Percentiles rank a stretch among this genome's conserved stretches.
Conservation (phyloP, 2,329 filamentous ascomycete species). For the Berkeleyomyces basicola region DNA sequence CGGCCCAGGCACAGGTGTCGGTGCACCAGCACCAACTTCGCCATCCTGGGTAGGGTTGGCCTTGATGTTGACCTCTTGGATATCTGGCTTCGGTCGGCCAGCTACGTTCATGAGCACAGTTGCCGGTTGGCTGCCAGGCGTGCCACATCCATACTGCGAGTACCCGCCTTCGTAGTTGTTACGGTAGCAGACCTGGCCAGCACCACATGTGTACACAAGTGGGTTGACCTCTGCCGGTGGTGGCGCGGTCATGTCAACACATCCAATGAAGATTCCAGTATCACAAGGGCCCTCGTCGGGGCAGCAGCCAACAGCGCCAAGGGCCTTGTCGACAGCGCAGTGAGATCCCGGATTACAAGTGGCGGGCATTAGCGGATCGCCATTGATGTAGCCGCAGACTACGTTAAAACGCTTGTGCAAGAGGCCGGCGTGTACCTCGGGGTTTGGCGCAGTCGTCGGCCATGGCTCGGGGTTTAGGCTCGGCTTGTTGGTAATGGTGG, state of each 20-base stretch:
- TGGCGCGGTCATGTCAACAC: slow-evolving; percentile 35
- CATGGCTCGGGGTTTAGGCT: slow-evolving; percentile 16
- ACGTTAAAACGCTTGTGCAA: slow-evolving; percentile 64
- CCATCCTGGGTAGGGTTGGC: slow-evolving; percentile 25
- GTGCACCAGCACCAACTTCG: slow-evolving; percentile 18
- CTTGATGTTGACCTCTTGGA: slow-evolving; percentile 18
- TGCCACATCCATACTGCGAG: slow-evolving; percentile 41
- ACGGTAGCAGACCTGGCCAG: slow-evolving; percentile 34
- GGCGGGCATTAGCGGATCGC: slow-evolving; percentile 33
- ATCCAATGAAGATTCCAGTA: slow-evolving; percentile 39
- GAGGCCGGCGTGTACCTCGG: slow-evolving; percentile 45
- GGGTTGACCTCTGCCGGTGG: slow-evolving; percentile 36
- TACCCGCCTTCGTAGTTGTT: slow-evolving; percentile 39
- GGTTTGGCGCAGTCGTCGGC: not conserved
- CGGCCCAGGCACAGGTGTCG: not conserved
- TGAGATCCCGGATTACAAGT: slow-evolving; percentile 42
- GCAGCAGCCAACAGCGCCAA: slow-evolving; percentile 39
- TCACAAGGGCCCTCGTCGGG: slow-evolving; percentile 35
- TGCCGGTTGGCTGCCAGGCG: slow-evolving; percentile 30
- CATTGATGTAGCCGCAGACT: slow-evolving; percentile 41
- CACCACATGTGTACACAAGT: slow-evolving; percentile 39
- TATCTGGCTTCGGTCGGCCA: slow-evolving; percentile 23
- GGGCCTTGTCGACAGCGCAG: slow-evolving; percentile 35
- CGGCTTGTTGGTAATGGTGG: slow-evolving; percentile 17
- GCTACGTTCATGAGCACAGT: slow-evolving; percentile 31